Percentiles rank a stretch among this genome's conserved stretches.
Conservation (phyloP, 2,329 filamentous ascomycete species). For the Penicillium sp. region DNA sequence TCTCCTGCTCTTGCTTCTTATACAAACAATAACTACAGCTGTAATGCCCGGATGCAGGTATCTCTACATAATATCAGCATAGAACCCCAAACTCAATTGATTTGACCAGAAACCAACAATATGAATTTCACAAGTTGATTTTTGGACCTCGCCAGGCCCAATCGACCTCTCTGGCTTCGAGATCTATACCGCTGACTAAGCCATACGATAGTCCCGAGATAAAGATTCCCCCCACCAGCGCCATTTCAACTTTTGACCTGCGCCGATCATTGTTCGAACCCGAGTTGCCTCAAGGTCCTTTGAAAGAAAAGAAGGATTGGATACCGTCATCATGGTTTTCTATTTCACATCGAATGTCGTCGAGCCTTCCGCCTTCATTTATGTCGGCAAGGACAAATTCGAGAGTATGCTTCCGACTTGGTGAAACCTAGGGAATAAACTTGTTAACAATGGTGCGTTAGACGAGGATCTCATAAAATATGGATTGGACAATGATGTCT, state of each 20-base stretch:
- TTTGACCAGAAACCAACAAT: background rate
- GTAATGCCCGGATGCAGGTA: background rate
- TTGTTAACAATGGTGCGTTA: slow-evolving; percentile 39
- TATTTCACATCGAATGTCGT: slow-evolving; percentile 90
- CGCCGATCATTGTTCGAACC: background rate
- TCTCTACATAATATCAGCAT: background rate
- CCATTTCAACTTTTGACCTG: slow-evolving; percentile 1
- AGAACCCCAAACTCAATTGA: background rate
- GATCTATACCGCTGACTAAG: background rate
- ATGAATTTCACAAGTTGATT: background rate
- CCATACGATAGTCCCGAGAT: background rate
- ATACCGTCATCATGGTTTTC: slow-evolving; percentile 69
- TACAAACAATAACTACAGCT: background rate
- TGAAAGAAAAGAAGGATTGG: background rate
- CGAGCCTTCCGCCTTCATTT: slow-evolving; percentile 79
- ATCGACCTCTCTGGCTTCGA: background rate
- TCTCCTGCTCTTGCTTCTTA: background rate
- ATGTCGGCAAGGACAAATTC: slow-evolving; percentile 98
- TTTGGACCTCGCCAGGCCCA: background rate
- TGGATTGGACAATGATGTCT: slow-evolving; percentile 93
- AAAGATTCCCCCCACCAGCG: slow-evolving; percentile 3
- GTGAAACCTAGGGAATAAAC: background rate
- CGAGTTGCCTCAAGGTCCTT: background rate
- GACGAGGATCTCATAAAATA: slow-evolving; percentile 92
- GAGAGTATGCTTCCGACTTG: slow-evolving; percentile 68